A percentile compares a stretch with the other conserved stretches of the same genome.
These are phyloP conservation scores for Erysimum cheiranthoides DNA, from an alignment of 345 rosid genomes.

Conservation along the genomic window DNA sequence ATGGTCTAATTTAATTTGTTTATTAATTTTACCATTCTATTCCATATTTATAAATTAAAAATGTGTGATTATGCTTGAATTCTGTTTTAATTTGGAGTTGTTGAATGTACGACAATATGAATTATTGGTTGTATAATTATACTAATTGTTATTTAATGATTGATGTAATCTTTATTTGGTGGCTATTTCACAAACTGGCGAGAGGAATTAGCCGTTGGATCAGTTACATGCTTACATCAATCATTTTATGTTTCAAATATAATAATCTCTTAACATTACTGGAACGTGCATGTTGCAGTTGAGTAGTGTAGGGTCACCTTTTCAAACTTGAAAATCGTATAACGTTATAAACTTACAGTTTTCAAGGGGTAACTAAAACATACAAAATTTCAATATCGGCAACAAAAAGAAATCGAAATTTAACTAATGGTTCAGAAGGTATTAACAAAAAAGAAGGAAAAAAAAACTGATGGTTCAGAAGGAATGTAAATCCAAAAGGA, in stretches of 20 bases:
- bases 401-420: neutral
- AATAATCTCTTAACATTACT: neutral
- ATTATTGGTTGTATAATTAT: neutral
- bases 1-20: neutral
- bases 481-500: slow-evolving; percentile 17
- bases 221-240: slow-evolving; percentile 31
- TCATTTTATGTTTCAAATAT: slow-evolving; percentile 11
- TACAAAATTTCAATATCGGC: neutral
- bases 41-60: neutral
- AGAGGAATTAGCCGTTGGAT: slow-evolving; percentile 41
- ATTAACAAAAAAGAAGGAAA: too few relatives aligned
- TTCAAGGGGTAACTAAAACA: slow-evolving; percentile 1
- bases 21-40: neutral
- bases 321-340: slow-evolving; percentile 16
- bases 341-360: slow-evolving; percentile 13
- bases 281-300: slow-evolving; percentile 38
- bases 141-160: slow-evolving; percentile 19
- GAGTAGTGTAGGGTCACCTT: slow-evolving; percentile 28
- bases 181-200: slow-evolving; percentile 8
- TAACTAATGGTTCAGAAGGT: neutral
- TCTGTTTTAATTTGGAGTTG: neutral
- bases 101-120: slow-evolving; percentile 13
- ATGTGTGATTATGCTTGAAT: neutral
- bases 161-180: slow-evolving; percentile 36
- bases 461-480: neutral